These are phyloP conservation scores for Craterostigma plantagineum DNA, from an alignment of 257 asterid species.

Conservation along the genomic window DNA sequence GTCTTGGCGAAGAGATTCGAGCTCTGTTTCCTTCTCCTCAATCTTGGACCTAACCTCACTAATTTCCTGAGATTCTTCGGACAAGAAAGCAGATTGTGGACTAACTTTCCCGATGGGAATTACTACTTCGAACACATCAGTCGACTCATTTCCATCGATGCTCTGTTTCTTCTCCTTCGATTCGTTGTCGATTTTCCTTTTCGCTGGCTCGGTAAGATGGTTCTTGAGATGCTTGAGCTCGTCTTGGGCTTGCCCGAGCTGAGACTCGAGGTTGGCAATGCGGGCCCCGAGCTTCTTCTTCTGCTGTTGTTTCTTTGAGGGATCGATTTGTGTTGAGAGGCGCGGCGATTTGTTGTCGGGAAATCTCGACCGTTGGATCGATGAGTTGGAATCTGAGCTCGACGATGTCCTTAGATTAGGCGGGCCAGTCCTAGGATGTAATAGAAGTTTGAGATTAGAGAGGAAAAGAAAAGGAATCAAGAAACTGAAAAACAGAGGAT, in stretches of 20 bases:
- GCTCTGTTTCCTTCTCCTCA: conserved; percentile 39
- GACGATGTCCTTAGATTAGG: conserved; percentile 34
- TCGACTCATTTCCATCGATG: too few relatives aligned
- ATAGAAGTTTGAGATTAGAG: too few relatives aligned
- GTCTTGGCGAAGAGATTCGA: conserved; percentile 20
- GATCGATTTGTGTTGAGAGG: conserved; percentile 27
- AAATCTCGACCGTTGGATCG: conserved; percentile 24
- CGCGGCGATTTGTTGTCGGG: conserved; percentile 44
- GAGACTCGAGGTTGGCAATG: conserved; percentile 77
- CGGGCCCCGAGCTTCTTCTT: conserved; percentile 74
- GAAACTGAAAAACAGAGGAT: too few relatives aligned
- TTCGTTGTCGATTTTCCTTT: conserved; percentile 18
- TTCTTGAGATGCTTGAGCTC: conserved; percentile 61
- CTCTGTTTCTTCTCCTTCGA: too few relatives aligned
- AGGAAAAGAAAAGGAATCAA: too few relatives aligned
- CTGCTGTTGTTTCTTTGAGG: too few relatives aligned
- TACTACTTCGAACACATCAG: conserved; percentile 63
- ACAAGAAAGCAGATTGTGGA: too few relatives aligned
- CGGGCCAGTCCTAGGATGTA: conserved; percentile 21
- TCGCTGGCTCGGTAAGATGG: conserved; percentile 65
- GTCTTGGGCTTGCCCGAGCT: conserved; percentile 75
- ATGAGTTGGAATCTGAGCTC: conserved; percentile 48
- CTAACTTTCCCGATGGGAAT: too few relatives aligned
- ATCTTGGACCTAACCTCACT: conserved; percentile 20
- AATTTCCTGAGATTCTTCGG: conserved; percentile 14